Evolutionary conservation across 73 alveolate genomes (phyloP), one percentile per base, ranked within the genome.

Genomic region (Effrenium voratum): DNA sequence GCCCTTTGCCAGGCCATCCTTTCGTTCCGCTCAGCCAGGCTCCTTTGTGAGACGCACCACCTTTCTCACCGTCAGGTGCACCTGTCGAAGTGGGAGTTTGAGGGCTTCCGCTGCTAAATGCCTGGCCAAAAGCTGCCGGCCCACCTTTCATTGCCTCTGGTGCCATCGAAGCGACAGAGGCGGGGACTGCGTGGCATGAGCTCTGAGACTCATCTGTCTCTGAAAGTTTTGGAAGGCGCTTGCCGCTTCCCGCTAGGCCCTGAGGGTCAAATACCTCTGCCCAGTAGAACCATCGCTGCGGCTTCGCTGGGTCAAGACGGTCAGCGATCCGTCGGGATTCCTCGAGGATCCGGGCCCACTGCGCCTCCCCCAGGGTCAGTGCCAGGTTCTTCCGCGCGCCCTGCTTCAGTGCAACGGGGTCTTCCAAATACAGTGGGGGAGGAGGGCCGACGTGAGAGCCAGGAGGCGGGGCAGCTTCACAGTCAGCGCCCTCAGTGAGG

Each of bases 251-350:
- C 41, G 92, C 90, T 41, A 92, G 46, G 47, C 91, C 98, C 41
- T 92, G 98, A 24, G 98, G 98, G 40, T 92, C 92, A 43, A 92
- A 92, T 10, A 92, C 76, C 44, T 72, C 98, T 32, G 90, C 98
- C 98, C 98, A 92, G 52, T 92, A 76, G 68, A 92, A 92, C 98
- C 98, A 92, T 2, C 98, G 98, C 68, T 92, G 91, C 26, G 98
- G 98, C 82, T 92, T 92, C 26, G 97, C 47, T 0, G 97, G 97
- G 59, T 90, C 97, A 60, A 92, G 83, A 26, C 98, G 87, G 34
- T 92, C 98, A 24, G 81, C 91, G 46, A 76, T 57, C 88, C 81
- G 83, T 50, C 81, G 47, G 2, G 98, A 72, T 83, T 76, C 98
- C 26, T 72, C 98, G 40, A 92, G 81, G 66, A 76, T 92, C 36